These are phyloP conservation scores for Lactarius quietus DNA, from an alignment of 768 basidiomycete genomes.

Conservation along the genomic window DNA sequence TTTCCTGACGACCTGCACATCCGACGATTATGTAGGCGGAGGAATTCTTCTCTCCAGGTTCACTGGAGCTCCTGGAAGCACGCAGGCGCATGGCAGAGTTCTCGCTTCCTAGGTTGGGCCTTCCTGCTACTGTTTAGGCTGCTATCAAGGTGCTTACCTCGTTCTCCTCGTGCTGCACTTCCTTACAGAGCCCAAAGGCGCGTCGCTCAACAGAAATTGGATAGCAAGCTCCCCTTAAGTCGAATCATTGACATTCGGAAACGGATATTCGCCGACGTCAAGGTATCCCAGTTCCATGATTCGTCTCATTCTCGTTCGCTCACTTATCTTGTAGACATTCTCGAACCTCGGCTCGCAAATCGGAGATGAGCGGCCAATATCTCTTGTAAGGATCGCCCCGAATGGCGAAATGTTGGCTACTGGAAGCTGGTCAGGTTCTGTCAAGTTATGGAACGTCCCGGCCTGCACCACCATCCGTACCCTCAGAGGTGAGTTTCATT, in stretches of 20 bases:
- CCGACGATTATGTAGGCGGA: conserved; percentile 54
- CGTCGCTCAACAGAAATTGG: conserved; percentile 87
- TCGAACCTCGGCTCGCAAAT: conserved; percentile 95
- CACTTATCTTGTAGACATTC: conserved; percentile 55
- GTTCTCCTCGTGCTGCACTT: conserved; percentile 37
- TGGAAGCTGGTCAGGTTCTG: conserved; percentile 93
- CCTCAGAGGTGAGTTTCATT: conserved; percentile 56
- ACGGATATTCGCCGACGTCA: conserved; percentile 83
- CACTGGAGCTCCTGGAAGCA: conserved; percentile 80
- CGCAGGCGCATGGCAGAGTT: conserved; percentile 86
- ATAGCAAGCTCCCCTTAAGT: conserved; percentile 81
- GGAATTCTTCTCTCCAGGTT: conserved; percentile 94
- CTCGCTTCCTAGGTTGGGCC: conserved; percentile 91
- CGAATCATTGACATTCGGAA: conserved; percentile 92
- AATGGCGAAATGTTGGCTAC: conserved; percentile 86
- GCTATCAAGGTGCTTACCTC: conserved; percentile 77
- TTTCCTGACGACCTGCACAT: neutral
- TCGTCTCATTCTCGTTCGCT: neutral
- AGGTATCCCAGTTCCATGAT: conserved; percentile 50
- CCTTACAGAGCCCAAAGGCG: conserved; percentile 90
- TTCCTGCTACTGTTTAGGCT: conserved; percentile 45
- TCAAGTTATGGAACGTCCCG: conserved; percentile 95
- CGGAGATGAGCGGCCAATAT: conserved; percentile 92
- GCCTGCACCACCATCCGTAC: conserved; percentile 76
- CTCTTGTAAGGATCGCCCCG: conserved; percentile 92